These are phyloP conservation scores for Candida orba DNA, from an alignment of 805 yeast species.

Conservation along the genomic window DNA sequence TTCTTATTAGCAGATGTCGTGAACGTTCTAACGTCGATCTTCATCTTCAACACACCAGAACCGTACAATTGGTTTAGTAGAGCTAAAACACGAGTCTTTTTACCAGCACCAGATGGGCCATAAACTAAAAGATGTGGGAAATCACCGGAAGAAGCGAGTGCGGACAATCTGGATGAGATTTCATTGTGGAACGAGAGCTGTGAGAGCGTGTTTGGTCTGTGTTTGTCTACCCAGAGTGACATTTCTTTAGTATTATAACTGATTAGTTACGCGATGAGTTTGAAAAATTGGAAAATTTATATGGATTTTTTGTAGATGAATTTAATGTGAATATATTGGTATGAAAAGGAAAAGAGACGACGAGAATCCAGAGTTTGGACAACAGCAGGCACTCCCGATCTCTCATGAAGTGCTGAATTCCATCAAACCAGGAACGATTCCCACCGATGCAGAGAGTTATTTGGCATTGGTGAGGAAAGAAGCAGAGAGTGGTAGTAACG, in stretches of 20 bases:
- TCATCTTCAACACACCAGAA: conserved; percentile 69
- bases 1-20: conserved; percentile 68
- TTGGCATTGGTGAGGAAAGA: conserved; percentile 21
- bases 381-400: conserved; percentile 20
- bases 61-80: conserved; percentile 79
- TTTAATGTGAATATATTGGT: background rate
- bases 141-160: conserved; percentile 67
- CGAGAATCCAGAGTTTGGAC: conserved; percentile 1
- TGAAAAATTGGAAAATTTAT: background rate
- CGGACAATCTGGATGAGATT: conserved; percentile 55
- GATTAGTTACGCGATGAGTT: background rate
- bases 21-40: conserved; percentile 84
- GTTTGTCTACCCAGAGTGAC: conserved; percentile 97
- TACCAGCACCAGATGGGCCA: conserved; percentile 97
- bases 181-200: conserved; percentile 60
- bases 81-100: conserved; percentile 85
- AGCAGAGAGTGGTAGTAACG: conserved; percentile 11
- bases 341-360: background rate
- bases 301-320: background rate
- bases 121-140: conserved; percentile 89
- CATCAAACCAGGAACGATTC: conserved; percentile 13
- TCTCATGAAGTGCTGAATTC: conserved; percentile 10
- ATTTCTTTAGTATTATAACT: conserved; percentile 29
- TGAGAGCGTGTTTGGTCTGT: conserved; percentile 67
- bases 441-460: conserved; percentile 21